These are phyloP conservation scores for Sphaerulina populicola DNA, from an alignment of 2,329 filamentous ascomycete species.

Conservation along the genomic window DNA sequence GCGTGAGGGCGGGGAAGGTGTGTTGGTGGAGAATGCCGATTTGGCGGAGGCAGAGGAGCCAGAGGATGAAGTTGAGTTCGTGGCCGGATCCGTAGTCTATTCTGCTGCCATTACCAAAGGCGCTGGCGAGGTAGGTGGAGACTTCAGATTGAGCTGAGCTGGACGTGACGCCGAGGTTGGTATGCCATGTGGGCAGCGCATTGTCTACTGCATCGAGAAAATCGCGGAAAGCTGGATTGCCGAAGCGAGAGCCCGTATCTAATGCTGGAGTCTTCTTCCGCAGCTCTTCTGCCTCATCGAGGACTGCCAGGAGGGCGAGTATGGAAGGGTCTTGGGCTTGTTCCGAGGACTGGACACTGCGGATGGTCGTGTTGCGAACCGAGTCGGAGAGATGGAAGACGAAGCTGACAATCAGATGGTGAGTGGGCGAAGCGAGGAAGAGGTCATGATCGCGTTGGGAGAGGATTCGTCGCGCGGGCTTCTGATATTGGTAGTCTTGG, in stretches of 20 bases:
- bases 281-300: slow-evolving; percentile 60
- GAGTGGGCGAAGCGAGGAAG: slow-evolving; percentile 70
- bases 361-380: slow-evolving; percentile 61
- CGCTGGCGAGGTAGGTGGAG: slow-evolving; percentile 69
- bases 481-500: slow-evolving; percentile 51
- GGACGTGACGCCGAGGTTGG: slow-evolving; percentile 47
- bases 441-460: slow-evolving; percentile 70
- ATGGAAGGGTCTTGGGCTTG: slow-evolving; percentile 52
- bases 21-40: slow-evolving; percentile 54
- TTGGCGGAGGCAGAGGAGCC: slow-evolving; percentile 89
- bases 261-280: slow-evolving; percentile 65
- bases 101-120: slow-evolving; percentile 74
- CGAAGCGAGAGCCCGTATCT: slow-evolving; percentile 86
- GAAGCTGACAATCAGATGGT: slow-evolving; percentile 70
- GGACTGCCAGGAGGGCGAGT: slow-evolving; percentile 56
- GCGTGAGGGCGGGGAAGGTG: slow-evolving; percentile 66
- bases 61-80: slow-evolving; percentile 93
- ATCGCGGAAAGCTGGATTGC: slow-evolving; percentile 80
- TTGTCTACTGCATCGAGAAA: slow-evolving; percentile 60
- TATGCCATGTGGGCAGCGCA: slow-evolving; percentile 54
- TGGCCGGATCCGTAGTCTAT: slow-evolving; percentile 98
- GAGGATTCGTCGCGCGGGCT: slow-evolving; percentile 70
- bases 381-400: slow-evolving; percentile 79
- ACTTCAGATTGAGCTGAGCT: slow-evolving; percentile 57
- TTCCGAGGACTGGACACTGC: slow-evolving; percentile 47